phyloP scores from a whole-genome alignment of 2,329 filamentous ascomycete species.

The Aspergillus transmontanensis region DNA sequence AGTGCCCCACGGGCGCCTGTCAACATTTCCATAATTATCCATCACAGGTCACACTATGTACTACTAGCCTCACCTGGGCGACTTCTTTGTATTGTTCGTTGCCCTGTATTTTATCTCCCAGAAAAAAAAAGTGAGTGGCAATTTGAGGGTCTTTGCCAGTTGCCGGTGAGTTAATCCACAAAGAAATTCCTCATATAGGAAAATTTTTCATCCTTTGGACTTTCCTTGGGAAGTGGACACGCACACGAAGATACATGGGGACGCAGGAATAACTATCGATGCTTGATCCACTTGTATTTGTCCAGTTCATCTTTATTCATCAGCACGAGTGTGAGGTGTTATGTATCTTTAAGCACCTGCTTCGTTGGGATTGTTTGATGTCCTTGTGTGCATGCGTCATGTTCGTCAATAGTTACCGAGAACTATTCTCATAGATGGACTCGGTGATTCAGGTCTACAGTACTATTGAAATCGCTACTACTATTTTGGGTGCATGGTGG shows the following conservation, averaged over 20 bases:
- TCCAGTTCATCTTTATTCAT: neutral
- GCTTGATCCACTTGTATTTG: neutral
- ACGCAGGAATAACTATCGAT: neutral
- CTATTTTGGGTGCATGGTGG: neutral
- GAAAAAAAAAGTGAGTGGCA: neutral
- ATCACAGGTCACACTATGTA: neutral
- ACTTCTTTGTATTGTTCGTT: neutral
- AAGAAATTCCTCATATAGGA: neutral
- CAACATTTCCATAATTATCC: slow-evolving; percentile 3
- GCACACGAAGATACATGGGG: neutral
- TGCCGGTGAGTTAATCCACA: no score
- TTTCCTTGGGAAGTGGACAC: neutral
- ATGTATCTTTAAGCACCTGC: neutral
- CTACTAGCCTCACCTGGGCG: neutral
- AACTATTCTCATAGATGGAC: neutral
- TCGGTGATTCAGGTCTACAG: neutral
- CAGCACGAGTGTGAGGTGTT: neutral
- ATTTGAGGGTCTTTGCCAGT: neutral
- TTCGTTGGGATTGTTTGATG: neutral
- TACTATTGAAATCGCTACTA: neutral
- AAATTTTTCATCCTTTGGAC: neutral
- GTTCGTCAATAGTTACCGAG: neutral
- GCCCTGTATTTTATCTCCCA: neutral
- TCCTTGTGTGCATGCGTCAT: neutral
- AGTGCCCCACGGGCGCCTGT: slow-evolving; percentile 10